Evolutionary conservation across 306 rosid species (phyloP).

Genomic region (Castanea mollissima): DNA sequence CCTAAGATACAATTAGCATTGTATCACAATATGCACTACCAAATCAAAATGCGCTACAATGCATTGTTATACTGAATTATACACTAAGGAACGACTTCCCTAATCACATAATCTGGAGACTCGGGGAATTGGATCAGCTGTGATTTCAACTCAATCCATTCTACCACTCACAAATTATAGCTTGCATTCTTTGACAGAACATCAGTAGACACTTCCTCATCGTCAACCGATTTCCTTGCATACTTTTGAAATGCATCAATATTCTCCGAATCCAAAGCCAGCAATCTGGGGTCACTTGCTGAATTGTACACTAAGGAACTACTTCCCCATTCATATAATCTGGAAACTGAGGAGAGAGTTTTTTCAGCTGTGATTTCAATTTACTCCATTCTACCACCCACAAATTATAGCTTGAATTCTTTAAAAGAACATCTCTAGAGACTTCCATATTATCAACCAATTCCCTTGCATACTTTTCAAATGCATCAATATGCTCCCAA

Average conservation of each 20-base stretch:
- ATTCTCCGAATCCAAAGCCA: slow-evolving; percentile 35
- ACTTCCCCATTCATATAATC: slow-evolving; percentile 33
- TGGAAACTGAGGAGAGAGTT: slow-evolving; percentile 27
- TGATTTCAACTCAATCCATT: slow-evolving; percentile 43
- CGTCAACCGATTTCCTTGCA: slow-evolving; percentile 44
- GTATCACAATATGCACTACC: neutral
- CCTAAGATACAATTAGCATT: neutral
- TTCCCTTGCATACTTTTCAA: slow-evolving; percentile 50
- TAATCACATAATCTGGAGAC: slow-evolving; percentile 2
- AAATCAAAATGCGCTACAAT: neutral
- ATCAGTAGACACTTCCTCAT: slow-evolving; percentile 70
- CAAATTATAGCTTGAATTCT: slow-evolving; percentile 66
- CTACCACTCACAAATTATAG: slow-evolving; percentile 55
- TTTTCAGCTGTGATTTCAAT: slow-evolving; percentile 35
- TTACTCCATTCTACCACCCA: slow-evolving; percentile 53
- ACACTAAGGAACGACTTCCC: slow-evolving; percentile 31
- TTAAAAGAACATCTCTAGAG: slow-evolving; percentile 67
- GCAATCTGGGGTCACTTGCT: slow-evolving; percentile 33
- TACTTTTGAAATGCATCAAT: slow-evolving; percentile 41
- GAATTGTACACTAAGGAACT: slow-evolving; percentile 17
- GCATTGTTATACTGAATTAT: neutral
- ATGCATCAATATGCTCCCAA: slow-evolving; percentile 49
- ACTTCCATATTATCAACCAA: slow-evolving; percentile 62
- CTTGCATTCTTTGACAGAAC: slow-evolving; percentile 73
- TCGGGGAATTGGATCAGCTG: slow-evolving; percentile 29